These are phyloP conservation scores for Exophiala oligosperma DNA, from an alignment of 2,329 filamentous ascomycete species.

Conservation along the genomic window DNA sequence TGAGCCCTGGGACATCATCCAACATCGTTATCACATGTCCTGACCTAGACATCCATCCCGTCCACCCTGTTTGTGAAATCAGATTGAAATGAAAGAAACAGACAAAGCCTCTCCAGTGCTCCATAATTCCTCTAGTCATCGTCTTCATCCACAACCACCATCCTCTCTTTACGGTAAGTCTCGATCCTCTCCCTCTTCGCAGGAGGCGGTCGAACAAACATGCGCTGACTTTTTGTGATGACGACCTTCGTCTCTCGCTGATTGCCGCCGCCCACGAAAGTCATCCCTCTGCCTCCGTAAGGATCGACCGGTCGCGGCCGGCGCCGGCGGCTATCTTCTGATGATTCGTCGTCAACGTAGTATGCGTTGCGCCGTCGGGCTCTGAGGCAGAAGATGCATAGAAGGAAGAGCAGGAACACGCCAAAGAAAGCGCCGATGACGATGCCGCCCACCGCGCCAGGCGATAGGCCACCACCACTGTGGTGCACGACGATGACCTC, in stretches of 20 bases:
- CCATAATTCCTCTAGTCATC: slow-evolving; percentile 3
- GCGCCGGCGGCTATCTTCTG: slow-evolving; percentile 4
- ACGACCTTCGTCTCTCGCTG: slow-evolving; percentile 21
- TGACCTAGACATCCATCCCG: no score
- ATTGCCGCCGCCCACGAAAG: slow-evolving; percentile 22
- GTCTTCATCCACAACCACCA: slow-evolving; percentile 30
- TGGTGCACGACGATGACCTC: slow-evolving; percentile 13
- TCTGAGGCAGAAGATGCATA: slow-evolving; percentile 21
- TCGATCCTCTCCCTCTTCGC: slow-evolving; percentile 56
- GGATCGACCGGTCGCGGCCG: slow-evolving; percentile 14
- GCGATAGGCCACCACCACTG: slow-evolving; percentile 14
- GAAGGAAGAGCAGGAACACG: slow-evolving; percentile 18
- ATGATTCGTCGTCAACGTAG: slow-evolving; percentile 6
- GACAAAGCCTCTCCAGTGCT: not conserved
- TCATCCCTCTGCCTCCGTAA: slow-evolving; percentile 17
- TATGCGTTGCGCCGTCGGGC: not conserved
- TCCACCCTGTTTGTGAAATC: no score
- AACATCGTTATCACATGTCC: no score
- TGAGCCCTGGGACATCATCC: no score
- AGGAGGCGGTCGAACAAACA: slow-evolving; percentile 40
- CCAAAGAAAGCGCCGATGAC: slow-evolving; percentile 25
- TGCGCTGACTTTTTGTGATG: slow-evolving; percentile 16
- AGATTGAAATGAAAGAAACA: not conserved
- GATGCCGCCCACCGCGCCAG: slow-evolving; percentile 21
- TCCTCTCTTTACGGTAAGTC: slow-evolving; percentile 60